Evolutionary conservation across 2,329 filamentous ascomycete species (phyloP), one percentile per base, ranked within the genome.

Genomic region (Clonostachys rosea): DNA sequence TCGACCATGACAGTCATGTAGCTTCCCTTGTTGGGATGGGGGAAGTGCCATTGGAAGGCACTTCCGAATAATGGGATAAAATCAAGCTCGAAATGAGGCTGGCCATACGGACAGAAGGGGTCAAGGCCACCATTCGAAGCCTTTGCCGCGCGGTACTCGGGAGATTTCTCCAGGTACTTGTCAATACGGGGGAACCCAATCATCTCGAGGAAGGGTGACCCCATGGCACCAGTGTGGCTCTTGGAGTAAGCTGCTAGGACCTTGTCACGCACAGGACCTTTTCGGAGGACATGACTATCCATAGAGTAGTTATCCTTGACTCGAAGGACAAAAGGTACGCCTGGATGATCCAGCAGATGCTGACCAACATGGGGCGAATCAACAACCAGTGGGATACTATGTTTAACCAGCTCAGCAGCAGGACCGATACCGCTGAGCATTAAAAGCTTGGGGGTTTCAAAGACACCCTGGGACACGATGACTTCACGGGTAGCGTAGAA

Each of bases 361-460:
- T 74, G 76, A 6, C 84, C 84, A 4, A 88, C 82, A 41, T 83
- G 79, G 1, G 77, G 76, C 0, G 80, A 75, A 50, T 85, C 71
- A 5, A 74, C 67, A 16, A 83, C 53, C 1, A 78, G 63, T 3
- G 69, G 56, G 51, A 86, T 85, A n/a, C 68, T 63, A 56, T 78
- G 73, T 45, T 68, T 66, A 17, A 69, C 52, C 6, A 87, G 71
- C 52, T 83, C 75, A 0, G 65, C 58, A 11, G 62, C 56, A 0
- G 81, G 80, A 0, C 83, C 83, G 34, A 87, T 73, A n/a, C 84
- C 84, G 45, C 72, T 79, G 2, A 86, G 73, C 65, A 83, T 80
- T 12, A 87, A 75, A 4, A 87, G 63, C 60, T 87, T 83, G 7
- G 82, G 81, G 2, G 76, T 76, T 63, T 86, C 82, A 62, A 79